Base-by-base conservation (phyloP, 1,284 basidiomycete genomes). In the Moesziomyces globuligerus region DNA sequence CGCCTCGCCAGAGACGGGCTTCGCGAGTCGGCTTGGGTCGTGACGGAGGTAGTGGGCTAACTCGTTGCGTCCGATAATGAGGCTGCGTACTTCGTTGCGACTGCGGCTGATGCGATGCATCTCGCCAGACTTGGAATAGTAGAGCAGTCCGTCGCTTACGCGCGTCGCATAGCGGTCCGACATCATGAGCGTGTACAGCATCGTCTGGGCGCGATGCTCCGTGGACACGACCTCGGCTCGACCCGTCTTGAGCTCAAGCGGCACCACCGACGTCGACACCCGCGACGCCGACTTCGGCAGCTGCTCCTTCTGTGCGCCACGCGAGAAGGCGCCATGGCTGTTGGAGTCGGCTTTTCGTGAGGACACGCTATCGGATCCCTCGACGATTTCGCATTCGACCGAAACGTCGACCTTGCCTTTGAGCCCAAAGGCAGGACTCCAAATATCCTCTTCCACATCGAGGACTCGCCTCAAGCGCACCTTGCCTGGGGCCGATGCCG, bases 221-320 rank as follows among this genome's bases (percentile, higher is more conserved):
- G 68, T 72, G 29, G 3, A 90, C 88, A 11, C 89, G 89, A 25
- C 88, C 26, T 68, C 60, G 84, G 1, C 89, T 83, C 48, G 90
- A 86, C 96, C 95, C 0, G 95, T 99, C 84, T 98, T 99, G 84
- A 98, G 92, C 83, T 99, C 96, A 44, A 98, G 88, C 2, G 95
- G 81, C 75, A 90, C 86, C 0, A 89, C 88, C 15, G 77, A 77
- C 2, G 48, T 59, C 0, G 36, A 48, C 3, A 66, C 20, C 4
- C 43, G 36, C 9, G 20, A 20, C 6, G 36, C n/a, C 15, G 21
- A 18, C 1, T 38, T 24, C 17, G 23, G 39, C 8, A 32, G 13
- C 1, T 34, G 7, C 2, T n/a, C 4, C 20, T 39, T 28, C 15
- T 29, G 43, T 8, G 44, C 25, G 9, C 48, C 62, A 5, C 56